Conservation (phyloP, 2,329 filamentous ascomycete genomes). For the Alternaria arborescens region DNA sequence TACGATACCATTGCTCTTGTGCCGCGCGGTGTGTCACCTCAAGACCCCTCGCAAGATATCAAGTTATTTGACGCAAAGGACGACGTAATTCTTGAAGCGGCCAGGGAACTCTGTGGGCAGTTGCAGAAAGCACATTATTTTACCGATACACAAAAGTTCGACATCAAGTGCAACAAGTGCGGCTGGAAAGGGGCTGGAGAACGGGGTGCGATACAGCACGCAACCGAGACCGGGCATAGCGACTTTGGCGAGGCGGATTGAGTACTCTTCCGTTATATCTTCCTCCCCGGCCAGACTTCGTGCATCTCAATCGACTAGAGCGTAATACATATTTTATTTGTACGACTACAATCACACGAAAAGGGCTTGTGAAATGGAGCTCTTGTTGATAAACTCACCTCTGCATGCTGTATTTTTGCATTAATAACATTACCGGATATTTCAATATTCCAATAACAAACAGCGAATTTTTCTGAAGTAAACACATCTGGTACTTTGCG, state of each 20-base stretch:
- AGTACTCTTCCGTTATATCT: background rate
- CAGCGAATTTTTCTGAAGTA: background rate
- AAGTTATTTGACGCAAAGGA: slow-evolving; percentile 73
- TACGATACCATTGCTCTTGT: slow-evolving; percentile 89
- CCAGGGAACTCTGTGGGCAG: slow-evolving; percentile 62
- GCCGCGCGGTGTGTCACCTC: slow-evolving; percentile 62
- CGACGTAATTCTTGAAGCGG: slow-evolving; percentile 65
- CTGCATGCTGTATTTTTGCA: background rate
- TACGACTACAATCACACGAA: background rate
- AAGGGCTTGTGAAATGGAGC: background rate
- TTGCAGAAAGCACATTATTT: slow-evolving; percentile 81
- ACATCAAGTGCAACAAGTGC: slow-evolving; percentile 79
- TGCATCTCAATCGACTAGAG: background rate
- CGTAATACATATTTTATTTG: background rate
- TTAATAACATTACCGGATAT: background rate
- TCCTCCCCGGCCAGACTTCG: background rate
- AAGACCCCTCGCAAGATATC: slow-evolving; percentile 79
- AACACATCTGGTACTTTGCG: background rate
- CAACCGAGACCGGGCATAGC: slow-evolving; percentile 62
- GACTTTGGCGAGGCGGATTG: slow-evolving; percentile 48
- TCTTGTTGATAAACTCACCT: background rate
- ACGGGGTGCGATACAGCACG: slow-evolving; percentile 68
- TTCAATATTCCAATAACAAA: background rate
- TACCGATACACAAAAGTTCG: slow-evolving; percentile 84
- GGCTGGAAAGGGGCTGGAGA: slow-evolving; percentile 74